These are phyloP conservation scores for Metschnikowia dekortorum DNA, from an alignment of 805 yeast species.

Conservation along the genomic window DNA sequence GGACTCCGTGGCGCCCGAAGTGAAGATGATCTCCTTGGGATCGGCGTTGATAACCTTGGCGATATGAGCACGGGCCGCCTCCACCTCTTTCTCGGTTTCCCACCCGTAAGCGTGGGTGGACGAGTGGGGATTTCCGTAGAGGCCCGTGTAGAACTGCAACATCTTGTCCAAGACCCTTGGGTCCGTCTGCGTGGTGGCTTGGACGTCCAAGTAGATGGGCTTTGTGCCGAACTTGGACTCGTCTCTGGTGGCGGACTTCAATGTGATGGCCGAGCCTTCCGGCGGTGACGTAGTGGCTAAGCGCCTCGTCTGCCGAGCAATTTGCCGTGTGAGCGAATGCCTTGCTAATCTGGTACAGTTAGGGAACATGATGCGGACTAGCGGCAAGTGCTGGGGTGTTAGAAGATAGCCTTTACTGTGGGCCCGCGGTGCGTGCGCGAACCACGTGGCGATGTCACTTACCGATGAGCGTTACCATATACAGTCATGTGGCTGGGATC, in stretches of 20 bases:
- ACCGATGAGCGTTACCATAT: neutral
- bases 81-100: constrained; percentile 95
- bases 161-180: constrained; percentile 91
- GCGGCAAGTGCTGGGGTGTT: neutral
- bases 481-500: no score
- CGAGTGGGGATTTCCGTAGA: constrained; percentile 97
- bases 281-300: constrained; percentile 32
- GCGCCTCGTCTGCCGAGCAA: neutral
- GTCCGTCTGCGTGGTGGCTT: constrained; percentile 97
- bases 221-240: constrained; percentile 57
- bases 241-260: constrained; percentile 44
- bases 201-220: constrained; percentile 95
- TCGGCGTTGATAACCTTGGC: constrained; percentile 88
- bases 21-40: constrained; percentile 93
- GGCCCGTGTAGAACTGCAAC: constrained; percentile 83
- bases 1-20: constrained; percentile 97
- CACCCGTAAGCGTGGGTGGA: constrained; percentile 97
- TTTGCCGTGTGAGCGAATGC: neutral
- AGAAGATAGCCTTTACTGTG: neutral
- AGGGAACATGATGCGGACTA: neutral
- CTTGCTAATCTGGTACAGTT: constrained; percentile 1
- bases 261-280: constrained; percentile 41
- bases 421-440: constrained; percentile 1
- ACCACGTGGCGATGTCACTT: neutral
- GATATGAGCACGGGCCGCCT: constrained; percentile 74